These are phyloP conservation scores for Hanseniaspora hatyaiensis DNA, from an alignment of 805 yeast species.

Conservation along the genomic window DNA sequence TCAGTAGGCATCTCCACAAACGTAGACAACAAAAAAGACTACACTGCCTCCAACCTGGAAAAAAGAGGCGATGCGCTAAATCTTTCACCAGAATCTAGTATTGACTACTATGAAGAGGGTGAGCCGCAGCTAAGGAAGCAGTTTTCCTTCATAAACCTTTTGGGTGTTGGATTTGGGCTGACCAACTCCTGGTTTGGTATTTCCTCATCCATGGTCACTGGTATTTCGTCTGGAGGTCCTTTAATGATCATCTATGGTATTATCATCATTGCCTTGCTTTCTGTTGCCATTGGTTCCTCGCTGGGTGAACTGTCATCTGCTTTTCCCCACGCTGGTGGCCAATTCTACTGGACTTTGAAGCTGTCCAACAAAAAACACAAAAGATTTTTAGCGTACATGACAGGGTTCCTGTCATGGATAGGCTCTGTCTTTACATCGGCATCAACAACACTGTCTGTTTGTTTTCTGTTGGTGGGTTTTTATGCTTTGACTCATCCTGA, in stretches of 20 bases:
- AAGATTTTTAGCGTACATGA: conserved; percentile 42
- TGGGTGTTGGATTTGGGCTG: conserved; percentile 52
- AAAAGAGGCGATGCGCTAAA: background rate
- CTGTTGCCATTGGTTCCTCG: conserved; percentile 40
- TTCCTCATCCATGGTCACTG: conserved; percentile 46
- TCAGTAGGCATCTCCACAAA: background rate
- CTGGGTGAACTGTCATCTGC: conserved; percentile 47
- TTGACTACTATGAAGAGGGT: conserved; percentile 18
- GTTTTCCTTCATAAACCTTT: conserved; percentile 40
- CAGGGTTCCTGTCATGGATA: conserved; percentile 56
- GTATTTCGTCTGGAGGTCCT: conserved; percentile 51
- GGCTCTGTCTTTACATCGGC: conserved; percentile 57
- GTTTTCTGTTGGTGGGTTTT: conserved; percentile 46
- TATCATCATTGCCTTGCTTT: conserved; percentile 39
- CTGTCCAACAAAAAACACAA: conserved; percentile 39
- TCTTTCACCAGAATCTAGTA: conserved; percentile 1
- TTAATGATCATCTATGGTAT: conserved; percentile 49
- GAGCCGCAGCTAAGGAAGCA: conserved; percentile 31
- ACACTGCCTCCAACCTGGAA: conserved; percentile 5
- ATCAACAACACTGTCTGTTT: conserved; percentile 48
- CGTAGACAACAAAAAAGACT: background rate
- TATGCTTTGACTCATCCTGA: conserved; percentile 28
- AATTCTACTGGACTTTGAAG: conserved; percentile 48
- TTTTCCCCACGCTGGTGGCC: conserved; percentile 55
- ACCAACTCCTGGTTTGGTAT: conserved; percentile 58